Evolutionary conservation across 352 stramenopile species (phyloP).

Genomic region (Phytophthora cryptogea): DNA sequence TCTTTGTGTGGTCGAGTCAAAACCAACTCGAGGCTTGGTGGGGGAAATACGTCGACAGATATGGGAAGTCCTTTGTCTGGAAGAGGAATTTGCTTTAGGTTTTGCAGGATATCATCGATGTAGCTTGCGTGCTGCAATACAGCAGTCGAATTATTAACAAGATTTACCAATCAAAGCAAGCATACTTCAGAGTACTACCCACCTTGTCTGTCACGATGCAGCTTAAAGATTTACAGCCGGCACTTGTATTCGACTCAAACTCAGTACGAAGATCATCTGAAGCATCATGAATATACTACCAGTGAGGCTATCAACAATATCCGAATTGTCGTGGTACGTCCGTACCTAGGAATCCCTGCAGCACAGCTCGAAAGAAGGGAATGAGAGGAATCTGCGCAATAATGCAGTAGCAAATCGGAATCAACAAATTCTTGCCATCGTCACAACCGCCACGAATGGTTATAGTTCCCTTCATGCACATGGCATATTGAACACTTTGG

Average conservation of each 20-base stretch:
- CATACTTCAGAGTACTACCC: background rate
- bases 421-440: constrained; percentile 13
- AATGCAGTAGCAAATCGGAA: constrained; percentile 59
- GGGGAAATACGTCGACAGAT: constrained; percentile 27
- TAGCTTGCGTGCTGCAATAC: constrained; percentile 41
- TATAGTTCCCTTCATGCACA: constrained; percentile 51
- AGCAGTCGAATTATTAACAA: background rate
- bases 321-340: background rate
- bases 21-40: constrained; percentile 13
- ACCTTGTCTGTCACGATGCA: constrained; percentile 55
- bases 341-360: constrained; percentile 43
- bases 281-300: background rate
- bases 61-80: constrained; percentile 25
- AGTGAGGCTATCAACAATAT: background rate
- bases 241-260: constrained; percentile 7
- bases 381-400: constrained; percentile 49
- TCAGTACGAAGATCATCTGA: constrained; percentile 33
- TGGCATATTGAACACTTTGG: constrained; percentile 59
- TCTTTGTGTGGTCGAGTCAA: constrained; percentile 41
- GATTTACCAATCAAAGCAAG: background rate
- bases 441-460: constrained; percentile 17
- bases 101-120: constrained; percentile 40
- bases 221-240: constrained; percentile 9
- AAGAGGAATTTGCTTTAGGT: constrained; percentile 24
- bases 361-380: constrained; percentile 43